Base-by-base conservation (phyloP, 345 rosid genomes). In the Camelina sativa region DNA sequence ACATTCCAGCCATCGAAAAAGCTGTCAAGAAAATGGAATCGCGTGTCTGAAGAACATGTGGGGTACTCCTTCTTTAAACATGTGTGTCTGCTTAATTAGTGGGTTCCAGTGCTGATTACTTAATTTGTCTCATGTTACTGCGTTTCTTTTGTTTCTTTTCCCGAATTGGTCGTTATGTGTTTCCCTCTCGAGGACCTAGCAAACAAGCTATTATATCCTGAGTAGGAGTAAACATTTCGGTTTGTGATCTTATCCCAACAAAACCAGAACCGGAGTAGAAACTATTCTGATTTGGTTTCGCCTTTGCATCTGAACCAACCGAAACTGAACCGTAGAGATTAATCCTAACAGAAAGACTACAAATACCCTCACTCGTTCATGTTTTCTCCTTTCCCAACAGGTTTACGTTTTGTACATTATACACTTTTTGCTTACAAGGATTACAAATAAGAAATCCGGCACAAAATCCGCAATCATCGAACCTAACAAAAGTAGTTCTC, bases 1-100 rank as follows among this genome's bases (percentile, higher is more conserved):
- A 82, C 52, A 76, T 91, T 43, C 80, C 94, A 38, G 87, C 88
- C 48, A 83, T 94, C 48, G 91, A 94, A 66, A 67, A 85, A 59
- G 97, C 97, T 57, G 75, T 91, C 62, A 74, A 65, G 83, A 84
- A 85, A 83, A 88, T 91, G 98, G 83, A 90, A 74, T 82, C 87
- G 0, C 69, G 65, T n/a, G 69, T 61, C 52, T 78, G 68, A 74
- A 46, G n/a, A 16, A 65, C 58, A 32, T 44, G 48, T 15, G 57
- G 57, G 57, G 32, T 10, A 15, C 60, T 48, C 3, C 10, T 37
- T 48, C 30, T 65, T 6, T 1, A 25, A 34, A 16, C 69, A 69
- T 62, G 15, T 62, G 58, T 75, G 48, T 65, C 47, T 67, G 2
- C 43, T 57, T 28, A 47, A 10, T 19, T 35, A 50, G 30, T 75